Evolutionary conservation across 2,329 filamentous ascomycete genomes (phyloP), one percentile per base, ranked within the genome.

Genomic region (Trichoderma sp.): DNA sequence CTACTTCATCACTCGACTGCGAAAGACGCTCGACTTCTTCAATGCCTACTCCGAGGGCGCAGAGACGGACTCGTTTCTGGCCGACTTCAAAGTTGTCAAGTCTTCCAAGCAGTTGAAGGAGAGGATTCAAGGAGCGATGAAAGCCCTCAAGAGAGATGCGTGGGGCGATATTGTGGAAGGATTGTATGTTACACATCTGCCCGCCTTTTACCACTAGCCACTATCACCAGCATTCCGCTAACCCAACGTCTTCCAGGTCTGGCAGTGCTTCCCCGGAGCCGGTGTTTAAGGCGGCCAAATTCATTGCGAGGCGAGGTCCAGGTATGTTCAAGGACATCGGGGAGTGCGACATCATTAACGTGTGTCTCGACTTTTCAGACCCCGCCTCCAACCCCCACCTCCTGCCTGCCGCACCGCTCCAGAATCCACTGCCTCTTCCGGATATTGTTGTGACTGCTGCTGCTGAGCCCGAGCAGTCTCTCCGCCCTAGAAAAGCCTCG

Each of bases 271-370:
- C 62, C 4, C 35, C 62, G 31, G 64, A 58, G 24, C 27, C 35
- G 21, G 68, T 67, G 35, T 70, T 70, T 49, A 70, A 70, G 62
- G 68, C 68, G 24, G 61, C 62, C 43, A 56, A 57, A n/a, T 70
- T 70, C 49, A 70, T 70, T 35, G 35, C 49, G 35, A 70, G 53
- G 62, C 61, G 68, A 67, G 62, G 68, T 52, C 63, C 67, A 70
- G 68, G 68, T 70, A 68, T 31, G 65, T 67, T 59, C 55, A n/a
- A 24, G 63, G 55, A 67, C 55, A 35, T 67, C 29, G 55, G 40
- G 37, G 56, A 55, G 24, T 21, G 55, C 31, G 67, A 64, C 68
- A 35, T 33, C 47, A 49, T 63, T 60, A 53, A 65, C 68, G 37
- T 67, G 59, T 68, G 56, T 31, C 58, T 62, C 49, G 47, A 56